Evolutionary conservation across 192 early-diverging fungal species (phyloP).

Genomic region (Nowakowskiella sp.): DNA sequence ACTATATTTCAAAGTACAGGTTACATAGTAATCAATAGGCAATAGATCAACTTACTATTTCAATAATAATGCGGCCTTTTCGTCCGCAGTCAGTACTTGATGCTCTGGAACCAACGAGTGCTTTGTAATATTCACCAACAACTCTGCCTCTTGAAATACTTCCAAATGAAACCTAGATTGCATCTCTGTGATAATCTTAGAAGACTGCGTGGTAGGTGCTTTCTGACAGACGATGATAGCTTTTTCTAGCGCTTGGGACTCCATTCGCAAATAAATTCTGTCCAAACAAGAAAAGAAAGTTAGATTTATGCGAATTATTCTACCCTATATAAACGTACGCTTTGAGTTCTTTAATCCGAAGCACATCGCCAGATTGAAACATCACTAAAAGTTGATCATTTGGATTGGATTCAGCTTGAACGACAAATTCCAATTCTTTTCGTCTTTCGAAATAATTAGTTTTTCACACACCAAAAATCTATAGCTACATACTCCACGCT

Average conservation of each 20-base stretch:
- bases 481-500: slow-evolving; percentile 63
- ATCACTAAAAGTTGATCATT: slow-evolving; percentile 30
- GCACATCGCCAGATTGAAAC: background rate
- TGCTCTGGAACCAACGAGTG: slow-evolving; percentile 95
- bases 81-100: slow-evolving; percentile 71
- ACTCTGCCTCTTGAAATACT: slow-evolving; percentile 81
- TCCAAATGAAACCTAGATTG: slow-evolving; percentile 67
- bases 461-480: background rate
- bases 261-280: slow-evolving; percentile 67
- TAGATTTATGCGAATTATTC: slow-evolving; percentile 6
- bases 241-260: slow-evolving; percentile 67
- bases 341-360: slow-evolving; percentile 2
- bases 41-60: slow-evolving; percentile 66
- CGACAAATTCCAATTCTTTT: background rate
- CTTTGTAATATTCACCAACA: slow-evolving; percentile 95
- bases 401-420: background rate
- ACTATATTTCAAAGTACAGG: slow-evolving; percentile 32
- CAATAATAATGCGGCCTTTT: slow-evolving; percentile 83
- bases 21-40: slow-evolving; percentile 3
- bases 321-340: slow-evolving; percentile 8
- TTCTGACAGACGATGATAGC: slow-evolving; percentile 85
- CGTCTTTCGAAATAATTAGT: slow-evolving; percentile 11
- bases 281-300: slow-evolving; percentile 10
- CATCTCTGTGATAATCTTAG: slow-evolving; percentile 57
- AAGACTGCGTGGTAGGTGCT: background rate